Evolutionary conservation across 2,329 filamentous ascomycete species (phyloP), one percentile per base, ranked within the genome.

Genomic region (Xylariaceae sp.): DNA sequence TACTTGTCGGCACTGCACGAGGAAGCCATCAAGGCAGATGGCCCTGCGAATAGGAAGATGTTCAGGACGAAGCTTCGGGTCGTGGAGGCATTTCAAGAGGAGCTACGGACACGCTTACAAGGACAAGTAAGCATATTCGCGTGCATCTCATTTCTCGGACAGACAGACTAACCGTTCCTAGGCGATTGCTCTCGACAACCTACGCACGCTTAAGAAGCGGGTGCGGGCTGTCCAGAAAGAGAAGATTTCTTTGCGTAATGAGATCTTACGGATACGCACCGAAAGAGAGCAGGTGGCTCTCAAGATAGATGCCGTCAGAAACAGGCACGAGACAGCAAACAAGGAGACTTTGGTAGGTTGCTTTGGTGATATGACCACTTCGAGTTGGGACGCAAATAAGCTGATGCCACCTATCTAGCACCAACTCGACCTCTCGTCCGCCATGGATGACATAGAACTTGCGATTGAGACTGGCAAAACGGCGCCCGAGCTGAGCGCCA

Each of bases 211-310:
- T 36, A 68, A 71, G 36, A 77, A 75, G 51, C 71, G 77, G 11
- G 67, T 82, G 32, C 69, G 71, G 11, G 66, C 74, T 7, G 70
- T 72, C 8, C 73, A 80, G 40, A 74, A 68, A 44, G 71, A 78
- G 51, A 81, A 74, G 54, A 56, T 79, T 3, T 55, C 62, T 0
- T 59, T 83, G 13, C 70, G 79, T 31, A 71, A 78, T 9, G 74
- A 80, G 21, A 76, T 83, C n/a, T 54, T 81, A 18, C 67, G 68
- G 2, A 66, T 82, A 40, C 70, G 74, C 31, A 65, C 67, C 15
- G 78, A 83, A 59, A 66, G 76, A 36, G 76, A 82, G 50, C 71
- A 81, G 47, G 71, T 83, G 6, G 76, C 73, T 4, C 58, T 83
- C 13, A 71, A 70, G 29, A 81, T 79, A 68, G 79, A 83, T 46